phyloP scores from a whole-genome alignment of 345 rosid species.

The Conringia planisiliqua region DNA sequence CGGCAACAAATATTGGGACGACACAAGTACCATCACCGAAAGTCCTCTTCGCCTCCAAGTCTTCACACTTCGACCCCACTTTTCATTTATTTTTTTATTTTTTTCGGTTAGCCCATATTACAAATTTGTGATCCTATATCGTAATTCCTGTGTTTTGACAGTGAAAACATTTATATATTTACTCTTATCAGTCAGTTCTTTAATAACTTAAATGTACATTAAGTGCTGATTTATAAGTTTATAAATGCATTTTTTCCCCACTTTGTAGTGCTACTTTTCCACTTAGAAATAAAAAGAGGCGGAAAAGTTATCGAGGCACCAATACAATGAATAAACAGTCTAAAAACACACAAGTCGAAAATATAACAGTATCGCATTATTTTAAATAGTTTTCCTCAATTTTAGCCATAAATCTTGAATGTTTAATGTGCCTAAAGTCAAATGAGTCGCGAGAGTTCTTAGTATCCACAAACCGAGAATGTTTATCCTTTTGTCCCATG shows the following conservation, averaged over 20 bases:
- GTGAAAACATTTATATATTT: background rate
- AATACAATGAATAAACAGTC: background rate
- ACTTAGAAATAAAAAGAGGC: background rate
- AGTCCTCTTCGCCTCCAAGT: constrained; percentile 9
- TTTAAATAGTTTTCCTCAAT: background rate
- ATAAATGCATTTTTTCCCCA: background rate
- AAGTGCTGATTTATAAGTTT: background rate
- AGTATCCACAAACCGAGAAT: background rate
- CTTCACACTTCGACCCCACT: constrained; percentile 14
- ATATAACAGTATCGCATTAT: background rate
- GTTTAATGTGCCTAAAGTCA: background rate
- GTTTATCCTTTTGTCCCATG: background rate
- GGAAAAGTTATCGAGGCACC: background rate
- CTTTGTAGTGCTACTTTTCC: constrained; percentile 8
- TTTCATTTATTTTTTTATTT: background rate
- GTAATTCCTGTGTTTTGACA: background rate
- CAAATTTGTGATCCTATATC: background rate
- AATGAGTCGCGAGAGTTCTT: background rate
- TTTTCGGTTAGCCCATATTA: background rate
- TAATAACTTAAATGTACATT: background rate
- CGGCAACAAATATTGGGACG: constrained; percentile 13
- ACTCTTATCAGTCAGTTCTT: background rate
- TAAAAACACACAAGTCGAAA: background rate
- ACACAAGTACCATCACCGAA: constrained; percentile 35
- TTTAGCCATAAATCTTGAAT: background rate